Conservation (phyloP, 257 asterid species). For the Euphrasia confusa region DNA sequence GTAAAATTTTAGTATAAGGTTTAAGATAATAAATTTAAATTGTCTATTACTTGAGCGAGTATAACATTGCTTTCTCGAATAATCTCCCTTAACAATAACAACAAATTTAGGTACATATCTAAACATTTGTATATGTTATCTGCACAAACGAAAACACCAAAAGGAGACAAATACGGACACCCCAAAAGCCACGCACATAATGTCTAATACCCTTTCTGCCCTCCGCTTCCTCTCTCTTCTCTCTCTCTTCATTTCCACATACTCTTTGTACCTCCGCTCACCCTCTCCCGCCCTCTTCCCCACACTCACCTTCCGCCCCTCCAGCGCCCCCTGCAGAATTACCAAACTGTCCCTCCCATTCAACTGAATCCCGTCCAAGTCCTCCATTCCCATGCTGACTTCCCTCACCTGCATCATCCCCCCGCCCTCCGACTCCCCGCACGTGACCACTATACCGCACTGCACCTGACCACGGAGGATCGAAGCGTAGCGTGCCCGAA, state of each 20-base stretch:
- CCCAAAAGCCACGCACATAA: constrained; percentile 56
- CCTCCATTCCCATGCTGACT: constrained; percentile 72
- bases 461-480: constrained; percentile 45
- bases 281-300: constrained; percentile 39
- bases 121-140: constrained; percentile 7
- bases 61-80: too few relatives aligned
- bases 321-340: constrained; percentile 53
- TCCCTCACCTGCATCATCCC: constrained; percentile 81
- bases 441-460: constrained; percentile 59
- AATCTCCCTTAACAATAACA: too few relatives aligned
- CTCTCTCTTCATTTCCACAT: constrained; percentile 49
- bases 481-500: constrained; percentile 55
- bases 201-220: constrained; percentile 58
- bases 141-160: constrained; percentile 25
- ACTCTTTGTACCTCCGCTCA: constrained; percentile 39
- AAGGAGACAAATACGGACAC: constrained; percentile 42
- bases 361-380: constrained; percentile 71
- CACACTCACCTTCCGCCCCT: constrained; percentile 57
- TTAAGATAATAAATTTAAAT: too few relatives aligned
- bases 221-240: constrained; percentile 53
- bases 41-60: too few relatives aligned
- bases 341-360: constrained; percentile 80
- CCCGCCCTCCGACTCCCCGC: constrained; percentile 58
- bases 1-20: too few relatives aligned
- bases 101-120: too few relatives aligned